phyloP scores from a whole-genome alignment of 2,329 filamentous ascomycete genomes.

The Ramularia endophylla region DNA sequence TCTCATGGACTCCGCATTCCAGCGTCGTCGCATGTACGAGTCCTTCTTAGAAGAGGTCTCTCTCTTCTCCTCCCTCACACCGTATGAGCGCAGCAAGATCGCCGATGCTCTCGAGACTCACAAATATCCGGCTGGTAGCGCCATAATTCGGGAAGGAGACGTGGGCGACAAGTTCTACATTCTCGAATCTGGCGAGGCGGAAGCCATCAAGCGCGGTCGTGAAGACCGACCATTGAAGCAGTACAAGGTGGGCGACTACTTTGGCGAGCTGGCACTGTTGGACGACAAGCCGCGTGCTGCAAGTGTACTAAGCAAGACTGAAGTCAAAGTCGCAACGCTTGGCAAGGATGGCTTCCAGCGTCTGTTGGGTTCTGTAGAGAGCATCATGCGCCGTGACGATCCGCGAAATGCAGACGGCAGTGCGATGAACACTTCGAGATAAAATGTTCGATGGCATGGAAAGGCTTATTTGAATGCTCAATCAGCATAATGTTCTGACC shows the following conservation, averaged over 20 bases:
- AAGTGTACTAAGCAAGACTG: constrained; percentile 73
- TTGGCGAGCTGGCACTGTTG: constrained; percentile 87
- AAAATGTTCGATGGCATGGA: too few species aligned
- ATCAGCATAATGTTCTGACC: too few species aligned
- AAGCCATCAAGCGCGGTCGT: constrained; percentile 73
- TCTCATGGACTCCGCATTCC: constrained; percentile 96
- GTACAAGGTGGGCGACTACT: constrained; percentile 92
- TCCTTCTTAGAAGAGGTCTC: constrained; percentile 93
- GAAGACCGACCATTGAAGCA: constrained; percentile 65
- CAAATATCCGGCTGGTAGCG: constrained; percentile 72
- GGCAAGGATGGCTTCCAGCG: constrained; percentile 95
- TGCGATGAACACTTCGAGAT: constrained; percentile 16
- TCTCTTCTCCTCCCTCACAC: constrained; percentile 72
- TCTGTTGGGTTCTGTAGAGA: constrained; percentile 84
- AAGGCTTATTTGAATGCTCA: too few species aligned
- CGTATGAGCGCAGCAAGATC: constrained; percentile 95
- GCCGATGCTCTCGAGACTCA: constrained; percentile 90
- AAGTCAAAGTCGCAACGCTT: constrained; percentile 87
- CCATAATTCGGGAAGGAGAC: constrained; percentile 88
- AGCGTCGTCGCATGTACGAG: constrained; percentile 93
- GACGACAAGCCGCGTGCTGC: constrained; percentile 92
- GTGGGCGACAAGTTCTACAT: constrained; percentile 89
- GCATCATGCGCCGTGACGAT: constrained; percentile 80
- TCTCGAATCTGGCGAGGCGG: constrained; percentile 78
- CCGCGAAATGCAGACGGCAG: constrained; percentile 38